Evolutionary conservation across 169 alveolate genomes (phyloP), one percentile per base, ranked within the genome.

Genomic region (Theileria orientalis): DNA sequence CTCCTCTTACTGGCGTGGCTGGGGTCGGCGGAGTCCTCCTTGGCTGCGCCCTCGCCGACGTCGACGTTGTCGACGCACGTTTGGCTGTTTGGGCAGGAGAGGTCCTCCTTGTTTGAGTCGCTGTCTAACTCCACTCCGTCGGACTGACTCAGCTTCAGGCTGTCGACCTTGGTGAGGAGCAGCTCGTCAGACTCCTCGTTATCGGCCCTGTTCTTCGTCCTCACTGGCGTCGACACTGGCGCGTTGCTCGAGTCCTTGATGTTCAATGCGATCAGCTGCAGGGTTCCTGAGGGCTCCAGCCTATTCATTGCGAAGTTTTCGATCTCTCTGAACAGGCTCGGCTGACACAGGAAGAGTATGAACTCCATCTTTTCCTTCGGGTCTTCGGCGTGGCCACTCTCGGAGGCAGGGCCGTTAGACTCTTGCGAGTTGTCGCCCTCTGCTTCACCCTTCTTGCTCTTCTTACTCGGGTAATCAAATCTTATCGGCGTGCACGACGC

Each of bases 271-370:
- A 82, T 83, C 25, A 82, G 68, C 54, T 72, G 83, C 68, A 82
- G 42, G 30, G 83, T 61, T 23, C 89, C 89, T 0, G 89, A 86
- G 35, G 89, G 89, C 11, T 72, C 71, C 73, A 82, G 46, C 14
- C 27, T 9, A 57, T 82, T 6, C 33, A 62, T 32, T 9, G 72
- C 79, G 27, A 64, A 82, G 68, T 57, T 37, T 29, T 82, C 89
- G 11, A 82, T 27, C 11, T 47, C 66, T 19, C 84, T 63, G 33
- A 59, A 82, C 21, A 73, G 32, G 30, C 56, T 82, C 21, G 89
- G 74, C 67, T 71, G 69, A 56, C 89, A 82, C 0, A 74, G 40
- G 52, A 82, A 73, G 63, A 69, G 30, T 14, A 79, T 79, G 44
- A 23, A 56, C 0, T 54, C 63, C 27, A 25, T 54, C 42, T 2